Percentiles rank a stretch among this genome's conserved stretches.
phyloP scores from a whole-genome alignment of 495 filamentous ascomycete genomes.

The Penicillium nucicola region DNA sequence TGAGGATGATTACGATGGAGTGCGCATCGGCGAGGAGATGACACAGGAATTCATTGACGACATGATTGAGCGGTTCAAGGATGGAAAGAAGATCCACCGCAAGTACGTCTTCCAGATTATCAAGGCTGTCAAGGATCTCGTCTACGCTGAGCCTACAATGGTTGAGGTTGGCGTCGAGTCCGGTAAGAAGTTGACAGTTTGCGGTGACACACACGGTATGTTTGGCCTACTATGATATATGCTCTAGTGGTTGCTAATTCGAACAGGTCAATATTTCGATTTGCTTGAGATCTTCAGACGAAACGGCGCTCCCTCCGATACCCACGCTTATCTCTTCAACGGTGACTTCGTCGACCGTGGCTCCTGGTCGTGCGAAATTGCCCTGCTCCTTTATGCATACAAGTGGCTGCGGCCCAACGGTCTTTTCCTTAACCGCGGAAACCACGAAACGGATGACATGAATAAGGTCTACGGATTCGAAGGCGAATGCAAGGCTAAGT shows the following conservation, averaged over 20 bases:
- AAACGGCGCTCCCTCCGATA: constrained; percentile 78
- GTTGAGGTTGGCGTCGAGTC: constrained; percentile 82
- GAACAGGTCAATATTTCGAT: constrained; percentile 91
- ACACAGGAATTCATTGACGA: constrained; percentile 94
- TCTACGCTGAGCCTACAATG: constrained; percentile 94
- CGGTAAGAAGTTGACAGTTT: constrained; percentile 82
- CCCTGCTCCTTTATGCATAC: constrained; percentile 89
- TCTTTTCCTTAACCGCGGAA: constrained; percentile 97
- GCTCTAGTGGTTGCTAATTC: constrained; percentile 9
- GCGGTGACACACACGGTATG: constrained; percentile 93
- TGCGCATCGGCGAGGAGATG: constrained; percentile 76
- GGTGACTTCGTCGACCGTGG: constrained; percentile 98
- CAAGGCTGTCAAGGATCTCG: constrained; percentile 80
- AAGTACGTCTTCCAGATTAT: constrained; percentile 99
- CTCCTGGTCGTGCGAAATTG: constrained; percentile 96
- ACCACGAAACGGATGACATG: constrained; percentile 99
- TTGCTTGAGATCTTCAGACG: constrained; percentile 93
- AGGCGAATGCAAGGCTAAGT: constrained; percentile 96
- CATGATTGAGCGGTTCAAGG: constrained; percentile 94
- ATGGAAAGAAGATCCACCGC: constrained; percentile 87
- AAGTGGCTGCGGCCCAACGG: constrained; percentile 87
- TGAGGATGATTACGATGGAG: constrained; percentile 83
- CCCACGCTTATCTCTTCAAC: constrained; percentile 95
- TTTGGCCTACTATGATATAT: constrained; percentile 3
- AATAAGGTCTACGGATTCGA: constrained; percentile 98